Percentiles rank a stretch among this genome's conserved stretches.
Evolutionary conservation across 495 filamentous ascomycete species (phyloP).

Genomic region (Podospora tetraspora): DNA sequence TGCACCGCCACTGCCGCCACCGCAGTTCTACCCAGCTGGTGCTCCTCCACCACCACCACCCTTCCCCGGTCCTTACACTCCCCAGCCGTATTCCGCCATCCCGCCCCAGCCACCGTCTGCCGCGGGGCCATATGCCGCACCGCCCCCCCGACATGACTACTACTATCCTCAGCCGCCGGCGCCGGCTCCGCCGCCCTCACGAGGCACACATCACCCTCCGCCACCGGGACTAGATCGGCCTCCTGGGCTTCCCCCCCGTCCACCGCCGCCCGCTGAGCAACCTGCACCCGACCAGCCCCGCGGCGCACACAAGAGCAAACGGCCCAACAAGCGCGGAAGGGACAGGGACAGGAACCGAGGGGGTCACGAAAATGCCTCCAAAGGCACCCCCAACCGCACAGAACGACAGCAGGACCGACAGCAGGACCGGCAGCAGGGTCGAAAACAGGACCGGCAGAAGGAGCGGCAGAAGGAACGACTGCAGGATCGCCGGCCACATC

Average conservation of each 20-base stretch:
- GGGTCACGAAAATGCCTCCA: not conserved
- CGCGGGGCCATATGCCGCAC: constrained; percentile 15
- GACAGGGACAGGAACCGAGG: constrained; percentile 10
- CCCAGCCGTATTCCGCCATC: constrained; percentile 9
- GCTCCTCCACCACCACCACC: constrained; percentile 20
- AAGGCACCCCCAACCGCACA: not conserved
- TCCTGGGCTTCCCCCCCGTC: constrained; percentile 18
- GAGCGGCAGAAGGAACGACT: not conserved
- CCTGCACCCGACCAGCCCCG: constrained; percentile 1
- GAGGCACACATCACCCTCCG: constrained; percentile 9
- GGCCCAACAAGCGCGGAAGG: constrained; percentile 14
- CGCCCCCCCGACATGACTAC: constrained; percentile 4
- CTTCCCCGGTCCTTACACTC: constrained; percentile 20
- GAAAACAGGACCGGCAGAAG: not conserved
- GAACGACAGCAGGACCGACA: not conserved
- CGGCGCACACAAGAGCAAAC: constrained; percentile 21
- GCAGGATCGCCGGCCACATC: not conserved
- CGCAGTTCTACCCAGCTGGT: constrained; percentile 25
- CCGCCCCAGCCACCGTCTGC: constrained; percentile 17
- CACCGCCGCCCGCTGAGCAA: constrained; percentile 14
- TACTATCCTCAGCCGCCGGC: not conserved
- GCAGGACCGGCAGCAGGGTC: not conserved
- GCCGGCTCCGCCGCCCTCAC: not conserved
- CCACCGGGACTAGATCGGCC: constrained; percentile 20
- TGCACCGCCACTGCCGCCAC: constrained; percentile 25